Conservation (phyloP, 495 filamentous ascomycete genomes). For the Pseudomonodictys pantanalensis region DNA sequence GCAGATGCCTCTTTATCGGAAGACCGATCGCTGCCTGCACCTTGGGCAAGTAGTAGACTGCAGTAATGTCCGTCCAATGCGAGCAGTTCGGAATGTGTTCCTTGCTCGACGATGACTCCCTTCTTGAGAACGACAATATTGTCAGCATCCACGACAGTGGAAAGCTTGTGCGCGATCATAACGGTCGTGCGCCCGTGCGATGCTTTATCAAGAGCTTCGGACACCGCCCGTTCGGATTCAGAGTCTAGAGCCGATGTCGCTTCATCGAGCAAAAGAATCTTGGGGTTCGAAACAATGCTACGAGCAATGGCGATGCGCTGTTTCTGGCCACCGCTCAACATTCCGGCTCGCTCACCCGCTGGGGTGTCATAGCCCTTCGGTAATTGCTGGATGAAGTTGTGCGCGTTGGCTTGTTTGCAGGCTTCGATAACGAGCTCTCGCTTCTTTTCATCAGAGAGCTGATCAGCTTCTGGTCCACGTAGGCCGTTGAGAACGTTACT, state of each 20-base stretch:
- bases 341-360: constrained; percentile 28
- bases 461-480: constrained; percentile 59
- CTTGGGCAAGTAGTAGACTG: constrained; percentile 33
- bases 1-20: neutral
- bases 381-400: constrained; percentile 58
- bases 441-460: constrained; percentile 51
- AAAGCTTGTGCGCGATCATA: constrained; percentile 60
- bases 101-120: constrained; percentile 43
- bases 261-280: constrained; percentile 91
- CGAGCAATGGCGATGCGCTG: constrained; percentile 20
- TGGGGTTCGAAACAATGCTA: constrained; percentile 78
- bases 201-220: constrained; percentile 54
- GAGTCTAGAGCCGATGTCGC: constrained; percentile 90
- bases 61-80: constrained; percentile 30
- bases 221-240: constrained; percentile 57
- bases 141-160: constrained; percentile 49
- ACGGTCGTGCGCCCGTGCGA: constrained; percentile 56
- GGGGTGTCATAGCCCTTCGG: constrained; percentile 37
- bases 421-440: constrained; percentile 55
- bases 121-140: constrained; percentile 56
- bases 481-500: constrained; percentile 64
- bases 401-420: constrained; percentile 59
- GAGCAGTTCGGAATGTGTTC: constrained; percentile 35
- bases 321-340: constrained; percentile 38
- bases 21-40: neutral